Base-by-base conservation (phyloP, 805 yeast species). In the Aciculoconidium aculeatum region DNA sequence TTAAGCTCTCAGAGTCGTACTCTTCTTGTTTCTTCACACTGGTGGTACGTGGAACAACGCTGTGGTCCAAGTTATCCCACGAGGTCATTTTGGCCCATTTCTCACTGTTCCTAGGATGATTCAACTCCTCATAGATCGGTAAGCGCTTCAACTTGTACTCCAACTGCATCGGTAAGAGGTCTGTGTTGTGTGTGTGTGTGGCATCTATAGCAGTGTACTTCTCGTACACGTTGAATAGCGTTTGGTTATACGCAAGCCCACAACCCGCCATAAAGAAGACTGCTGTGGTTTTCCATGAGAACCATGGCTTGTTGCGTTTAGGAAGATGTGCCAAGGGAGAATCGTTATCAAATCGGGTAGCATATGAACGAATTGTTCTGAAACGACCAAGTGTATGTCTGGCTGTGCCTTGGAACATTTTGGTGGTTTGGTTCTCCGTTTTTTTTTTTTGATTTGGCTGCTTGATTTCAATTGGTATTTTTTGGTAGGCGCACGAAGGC, bases 111-210 rank as follows among this genome's bases (percentile, higher is more conserved):
- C 39, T 70, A 31, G 49, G 59, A 36, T 47, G 61, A 41, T 54
- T 47, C 21, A 82, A 53, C 28, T 67, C 53, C 36, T 71, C 57
- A 26, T 77, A 77, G 3, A 78, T 49, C 0, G 75, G 71, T 27
- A 81, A 51, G 4, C 56, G 44, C 18, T 66, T 59, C 25, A 80
- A 49, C 36, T 76, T 57, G 15, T 53, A 51, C 37, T 72, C 75
- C 28, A 84, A 50, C 17, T 55, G 55, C 19, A 59, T 38, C 1
- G 63, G 58, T 11, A 53, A 41, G 11, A 59, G 33, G 2, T 45
- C 51, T 16, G 42, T 45, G 13, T 40, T 42, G 21, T 44, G 51
- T 13, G 41, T 44, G 5, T 31, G 42, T 5, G 33, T 35, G 9
- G 44, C 55, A 6, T 35, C 44, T 1, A 44, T 41, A 19, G 40